These are phyloP conservation scores for Mortierella sp. DNA, from an alignment of 371 early-diverging fungal genomes.

Conservation along the genomic window DNA sequence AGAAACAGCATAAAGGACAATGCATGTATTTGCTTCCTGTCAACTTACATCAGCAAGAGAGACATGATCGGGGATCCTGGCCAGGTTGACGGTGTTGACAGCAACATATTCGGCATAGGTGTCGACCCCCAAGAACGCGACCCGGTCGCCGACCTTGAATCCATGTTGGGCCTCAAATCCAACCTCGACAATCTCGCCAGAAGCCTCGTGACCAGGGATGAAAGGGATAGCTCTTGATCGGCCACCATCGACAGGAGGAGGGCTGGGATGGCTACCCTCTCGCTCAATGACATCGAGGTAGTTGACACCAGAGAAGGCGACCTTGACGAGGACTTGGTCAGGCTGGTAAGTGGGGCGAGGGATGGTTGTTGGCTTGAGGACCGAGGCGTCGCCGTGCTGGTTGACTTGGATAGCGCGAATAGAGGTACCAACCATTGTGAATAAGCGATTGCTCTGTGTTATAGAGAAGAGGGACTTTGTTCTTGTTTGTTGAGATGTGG, in stretches of 20 bases:
- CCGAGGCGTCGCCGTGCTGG: too few relatives aligned
- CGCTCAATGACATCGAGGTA: slow-evolving; percentile 94
- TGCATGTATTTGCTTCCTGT: too few relatives aligned
- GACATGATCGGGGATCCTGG: slow-evolving; percentile 68
- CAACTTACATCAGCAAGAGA: slow-evolving; percentile 60
- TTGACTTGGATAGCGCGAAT: too few relatives aligned
- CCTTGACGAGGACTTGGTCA: slow-evolving; percentile 62
- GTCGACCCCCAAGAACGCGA: slow-evolving; percentile 74
- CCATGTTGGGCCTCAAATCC: slow-evolving; percentile 66
- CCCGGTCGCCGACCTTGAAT: slow-evolving; percentile 83
- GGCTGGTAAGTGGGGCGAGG: neutral
- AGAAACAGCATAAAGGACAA: too few relatives aligned
- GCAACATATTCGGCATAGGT: slow-evolving; percentile 85
- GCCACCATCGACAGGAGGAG: slow-evolving; percentile 54
- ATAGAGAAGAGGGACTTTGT: too few relatives aligned
- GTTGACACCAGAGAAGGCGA: slow-evolving; percentile 86
- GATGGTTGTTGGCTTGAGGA: too few relatives aligned
- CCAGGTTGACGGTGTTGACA: slow-evolving; percentile 54
- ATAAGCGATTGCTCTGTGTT: too few relatives aligned
- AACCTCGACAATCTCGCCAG: slow-evolving; percentile 82
- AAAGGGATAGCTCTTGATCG: too few relatives aligned
- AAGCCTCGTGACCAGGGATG: slow-evolving; percentile 83
- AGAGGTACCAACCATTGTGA: too few relatives aligned
- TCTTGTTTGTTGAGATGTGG: too few relatives aligned
- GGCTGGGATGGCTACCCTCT: slow-evolving; percentile 76